Base-by-base conservation (phyloP, 768 basidiomycete genomes). In the Podaxis sp. region DNA sequence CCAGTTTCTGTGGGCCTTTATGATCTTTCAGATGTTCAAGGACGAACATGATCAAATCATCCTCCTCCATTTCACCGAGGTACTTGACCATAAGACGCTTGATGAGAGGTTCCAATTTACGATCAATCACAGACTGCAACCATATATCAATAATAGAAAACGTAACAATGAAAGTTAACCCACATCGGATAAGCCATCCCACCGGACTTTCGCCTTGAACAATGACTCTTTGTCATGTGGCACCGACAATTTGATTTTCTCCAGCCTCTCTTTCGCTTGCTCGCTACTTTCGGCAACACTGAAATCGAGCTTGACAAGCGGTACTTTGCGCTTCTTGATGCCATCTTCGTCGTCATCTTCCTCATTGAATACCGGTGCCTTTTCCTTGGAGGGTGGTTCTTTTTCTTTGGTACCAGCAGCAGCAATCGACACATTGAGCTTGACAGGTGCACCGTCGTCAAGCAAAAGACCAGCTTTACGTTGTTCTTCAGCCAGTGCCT, bases 31-130 rank as follows among this genome's bases (percentile, higher is more conserved):
- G 76, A 70, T 96, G 93, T 71, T 97, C 95, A 11, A 96, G 76
- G 6, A 91, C 93, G 71, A 94, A 97, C 85, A 96, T 91, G 59
- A 94, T 88, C 62, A 97, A 81, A 69, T 98, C 95, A 63, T 95
- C 92, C 68, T 96, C 95, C 62, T 95, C 92, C 68, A 94, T 82
- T 68, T 95, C 93, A 61, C 94, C 95, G 11, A 98, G 84, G 67
- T 91, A 93, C 70, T 90, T 89, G 37, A 83, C 80, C 86, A 98
- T 93, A 65, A 89, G 80, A 6, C 84, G 83, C 64, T 91, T 90
- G 27, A 94, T 85, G 56, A 95, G 76, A 32, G 92, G 88, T 71
- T 93, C 90, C 16, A 98, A 78, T 73, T 96, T 97, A 44, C 86
- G 82, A 66, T 91, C 90, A 66, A 96, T 89, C 72, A 91, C 80